Evolutionary conservation across 2,329 filamentous ascomycete genomes (phyloP).

Genomic region (Incumbomyces lentus): DNA sequence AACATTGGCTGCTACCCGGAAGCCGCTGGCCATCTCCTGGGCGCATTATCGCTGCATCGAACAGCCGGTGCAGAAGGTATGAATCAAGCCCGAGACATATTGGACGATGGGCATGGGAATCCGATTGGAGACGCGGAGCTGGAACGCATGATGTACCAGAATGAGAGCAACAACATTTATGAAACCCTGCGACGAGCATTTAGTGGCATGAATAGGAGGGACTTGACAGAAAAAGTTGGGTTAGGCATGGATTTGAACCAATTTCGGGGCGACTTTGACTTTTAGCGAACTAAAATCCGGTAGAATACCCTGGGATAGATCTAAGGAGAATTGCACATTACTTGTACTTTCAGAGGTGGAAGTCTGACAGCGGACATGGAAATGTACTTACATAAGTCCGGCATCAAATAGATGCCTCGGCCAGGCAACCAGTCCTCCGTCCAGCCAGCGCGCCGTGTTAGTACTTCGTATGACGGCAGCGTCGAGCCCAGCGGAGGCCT

Average conservation of each 20-base stretch:
- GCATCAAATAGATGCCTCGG: too few species aligned
- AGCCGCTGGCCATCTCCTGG: constrained; percentile 83
- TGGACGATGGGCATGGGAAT: constrained; percentile 45
- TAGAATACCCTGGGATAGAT: too few species aligned
- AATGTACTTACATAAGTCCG: too few species aligned
- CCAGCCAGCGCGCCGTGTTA: too few species aligned
- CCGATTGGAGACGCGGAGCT: constrained; percentile 59
- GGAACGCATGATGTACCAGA: constrained; percentile 83
- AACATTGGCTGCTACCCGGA: constrained; percentile 94
- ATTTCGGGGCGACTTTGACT: constrained; percentile 86
- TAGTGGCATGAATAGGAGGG: constrained; percentile 82
- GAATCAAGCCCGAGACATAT: constrained; percentile 71
- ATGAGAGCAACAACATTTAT: constrained; percentile 92
- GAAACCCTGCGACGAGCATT: constrained; percentile 94
- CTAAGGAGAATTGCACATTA: too few species aligned
- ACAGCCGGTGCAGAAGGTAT: constrained; percentile 77
- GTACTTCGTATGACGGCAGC: background rate
- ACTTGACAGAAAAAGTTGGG: constrained; percentile 78
- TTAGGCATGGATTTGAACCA: constrained; percentile 81
- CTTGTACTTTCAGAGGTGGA: too few species aligned
- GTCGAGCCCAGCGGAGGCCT: too few species aligned
- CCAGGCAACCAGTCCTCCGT: too few species aligned
- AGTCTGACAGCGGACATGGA: too few species aligned
- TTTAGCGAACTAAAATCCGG: constrained; percentile 34
- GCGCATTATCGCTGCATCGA: constrained; percentile 90